phyloP scores from a whole-genome alignment of 148 eudicot genomes.

The Vaccinium macrocarpon region DNA sequence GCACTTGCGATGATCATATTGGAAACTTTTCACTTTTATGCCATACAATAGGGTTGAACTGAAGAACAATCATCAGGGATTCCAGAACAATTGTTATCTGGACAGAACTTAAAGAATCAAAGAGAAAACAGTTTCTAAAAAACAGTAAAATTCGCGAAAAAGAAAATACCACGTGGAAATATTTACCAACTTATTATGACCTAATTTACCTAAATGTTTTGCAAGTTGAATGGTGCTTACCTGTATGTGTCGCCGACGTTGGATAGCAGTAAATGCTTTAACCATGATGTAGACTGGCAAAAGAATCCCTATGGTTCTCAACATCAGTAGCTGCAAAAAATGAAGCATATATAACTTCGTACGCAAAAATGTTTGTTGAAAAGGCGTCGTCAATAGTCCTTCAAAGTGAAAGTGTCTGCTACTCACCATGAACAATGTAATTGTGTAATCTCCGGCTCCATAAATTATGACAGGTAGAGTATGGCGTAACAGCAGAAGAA shows the following conservation, averaged over 20 bases:
- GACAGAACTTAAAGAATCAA: neutral
- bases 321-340: constrained; percentile 45
- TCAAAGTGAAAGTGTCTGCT: neutral
- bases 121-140: neutral
- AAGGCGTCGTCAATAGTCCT: neutral
- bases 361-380: neutral
- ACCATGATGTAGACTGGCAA: constrained; percentile 56
- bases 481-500: constrained; percentile 64
- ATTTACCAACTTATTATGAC: neutral
- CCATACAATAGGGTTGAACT: neutral
- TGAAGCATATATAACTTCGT: neutral
- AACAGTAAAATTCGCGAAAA: neutral
- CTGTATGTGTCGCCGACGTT: constrained; percentile 47
- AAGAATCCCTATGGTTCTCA: constrained; percentile 61
- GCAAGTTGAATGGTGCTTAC: constrained; percentile 25
- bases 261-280: constrained; percentile 43
- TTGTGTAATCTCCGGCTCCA: constrained; percentile 53
- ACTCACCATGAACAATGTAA: constrained; percentile 51
- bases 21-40: neutral
- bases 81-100: neutral
- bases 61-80: neutral
- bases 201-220: neutral
- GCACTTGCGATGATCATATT: neutral
- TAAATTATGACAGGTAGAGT: constrained; percentile 55
- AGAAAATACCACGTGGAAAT: neutral